These are phyloP conservation scores for Crithidia mellificae DNA, from an alignment of 208 protist species.

Conservation along the genomic window DNA sequence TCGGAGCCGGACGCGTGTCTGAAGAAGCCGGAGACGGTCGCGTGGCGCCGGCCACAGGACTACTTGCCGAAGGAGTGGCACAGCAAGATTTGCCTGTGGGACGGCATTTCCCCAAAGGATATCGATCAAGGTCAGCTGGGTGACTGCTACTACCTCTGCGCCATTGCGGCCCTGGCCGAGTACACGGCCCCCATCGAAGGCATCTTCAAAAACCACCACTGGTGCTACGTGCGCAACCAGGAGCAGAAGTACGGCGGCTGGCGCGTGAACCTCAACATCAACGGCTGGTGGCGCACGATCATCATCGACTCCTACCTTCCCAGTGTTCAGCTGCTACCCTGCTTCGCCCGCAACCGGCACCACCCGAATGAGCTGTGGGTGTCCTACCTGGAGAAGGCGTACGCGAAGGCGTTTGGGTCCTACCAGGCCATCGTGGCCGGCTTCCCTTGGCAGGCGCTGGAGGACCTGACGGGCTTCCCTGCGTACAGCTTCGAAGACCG, in stretches of 20 bases:
- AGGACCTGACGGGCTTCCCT: conserved; percentile 71
- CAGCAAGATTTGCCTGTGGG: conserved; percentile 45
- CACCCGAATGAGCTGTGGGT: conserved; percentile 77
- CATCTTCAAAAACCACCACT: conserved; percentile 54
- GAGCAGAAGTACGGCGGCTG: conserved; percentile 55
- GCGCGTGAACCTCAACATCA: conserved; percentile 59
- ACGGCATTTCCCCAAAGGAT: conserved; percentile 48
- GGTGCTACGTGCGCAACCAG: conserved; percentile 36
- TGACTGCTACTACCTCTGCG: conserved; percentile 73
- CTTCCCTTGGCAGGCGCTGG: conserved; percentile 56
- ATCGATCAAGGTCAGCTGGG: conserved; percentile 73
- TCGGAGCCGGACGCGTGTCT: conserved; percentile 29
- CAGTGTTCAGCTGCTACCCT: conserved; percentile 39
- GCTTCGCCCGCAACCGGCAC: conserved; percentile 48
- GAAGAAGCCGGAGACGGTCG: conserved; percentile 32
- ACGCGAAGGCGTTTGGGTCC: conserved; percentile 82
- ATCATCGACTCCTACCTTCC: conserved; percentile 76
- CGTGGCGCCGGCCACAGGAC: conserved; percentile 55
- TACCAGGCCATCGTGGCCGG: conserved; percentile 73
- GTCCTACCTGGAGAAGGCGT: conserved; percentile 81
- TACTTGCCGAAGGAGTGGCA: conserved; percentile 52
- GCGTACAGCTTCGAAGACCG: conserved; percentile 43
- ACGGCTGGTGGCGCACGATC: conserved; percentile 70
- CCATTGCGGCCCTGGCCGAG: conserved; percentile 52
- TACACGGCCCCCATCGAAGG: conserved; percentile 36